These are phyloP conservation scores for Arachis hypogaea DNA, from an alignment of 306 rosid species.

Conservation along the genomic window DNA sequence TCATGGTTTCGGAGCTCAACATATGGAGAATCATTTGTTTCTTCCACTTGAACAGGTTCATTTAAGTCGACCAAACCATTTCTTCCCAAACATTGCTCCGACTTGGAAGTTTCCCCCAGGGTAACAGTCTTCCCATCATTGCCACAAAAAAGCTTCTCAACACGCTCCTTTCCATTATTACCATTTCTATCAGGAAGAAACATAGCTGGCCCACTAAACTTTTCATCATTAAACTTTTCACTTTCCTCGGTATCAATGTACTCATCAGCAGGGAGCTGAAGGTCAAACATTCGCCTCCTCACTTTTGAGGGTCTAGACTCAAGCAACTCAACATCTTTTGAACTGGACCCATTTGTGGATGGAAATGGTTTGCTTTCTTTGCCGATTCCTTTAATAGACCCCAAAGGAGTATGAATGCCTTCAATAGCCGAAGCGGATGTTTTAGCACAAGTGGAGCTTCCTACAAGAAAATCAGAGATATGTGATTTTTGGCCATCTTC, in stretches of 20 bases:
- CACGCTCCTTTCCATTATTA: slow-evolving; percentile 48
- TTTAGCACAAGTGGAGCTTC: slow-evolving; percentile 55
- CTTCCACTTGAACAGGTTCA: slow-evolving; percentile 78
- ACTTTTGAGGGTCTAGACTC: slow-evolving; percentile 80
- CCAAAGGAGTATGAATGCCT: slow-evolving; percentile 68
- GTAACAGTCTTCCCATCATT: slow-evolving; percentile 48
- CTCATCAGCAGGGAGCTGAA: slow-evolving; percentile 88
- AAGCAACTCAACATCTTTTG: slow-evolving; percentile 68
- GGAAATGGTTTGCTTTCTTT: slow-evolving; percentile 52
- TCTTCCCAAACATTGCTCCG: slow-evolving; percentile 48
- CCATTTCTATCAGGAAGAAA: slow-evolving; percentile 50
- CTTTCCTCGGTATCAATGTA: slow-evolving; percentile 83
- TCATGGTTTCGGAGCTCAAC: slow-evolving; percentile 42
- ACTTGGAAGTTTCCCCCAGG: slow-evolving; percentile 51
- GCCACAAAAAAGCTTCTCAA: slow-evolving; percentile 45
- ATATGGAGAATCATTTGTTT: slow-evolving; percentile 57
- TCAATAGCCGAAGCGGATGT: slow-evolving; percentile 61
- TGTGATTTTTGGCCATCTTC: slow-evolving; percentile 70
- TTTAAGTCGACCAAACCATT: slow-evolving; percentile 84
- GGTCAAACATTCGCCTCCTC: slow-evolving; percentile 83
- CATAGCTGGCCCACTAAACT: slow-evolving; percentile 46
- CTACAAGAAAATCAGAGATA: slow-evolving; percentile 53
- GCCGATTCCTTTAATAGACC: slow-evolving; percentile 58
- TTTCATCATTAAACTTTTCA: slow-evolving; percentile 70
- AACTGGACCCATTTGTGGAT: slow-evolving; percentile 61